phyloP scores from a whole-genome alignment of 805 yeast species.

The Ogataea allantospora region DNA sequence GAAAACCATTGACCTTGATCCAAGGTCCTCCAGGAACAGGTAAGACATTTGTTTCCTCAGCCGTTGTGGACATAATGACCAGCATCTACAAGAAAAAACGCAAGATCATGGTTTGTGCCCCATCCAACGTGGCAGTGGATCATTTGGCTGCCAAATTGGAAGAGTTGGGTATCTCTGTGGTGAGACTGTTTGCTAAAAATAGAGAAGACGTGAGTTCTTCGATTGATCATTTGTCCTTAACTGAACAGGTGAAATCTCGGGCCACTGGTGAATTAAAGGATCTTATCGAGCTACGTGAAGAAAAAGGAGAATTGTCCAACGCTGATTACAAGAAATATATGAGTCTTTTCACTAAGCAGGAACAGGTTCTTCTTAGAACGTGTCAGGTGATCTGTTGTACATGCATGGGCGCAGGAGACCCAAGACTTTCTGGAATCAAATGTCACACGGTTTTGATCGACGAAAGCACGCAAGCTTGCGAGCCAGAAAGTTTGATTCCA shows the following conservation, averaged over 20 bases:
- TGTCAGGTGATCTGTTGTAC: slow-evolving; percentile 88
- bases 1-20: slow-evolving; percentile 72
- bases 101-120: slow-evolving; percentile 85
- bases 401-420: slow-evolving; percentile 89
- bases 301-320: slow-evolving; percentile 64
- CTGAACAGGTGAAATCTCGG: slow-evolving; percentile 44
- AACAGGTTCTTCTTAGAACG: slow-evolving; percentile 45
- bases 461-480: slow-evolving; percentile 92
- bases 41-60: slow-evolving; percentile 89
- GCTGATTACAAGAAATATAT: slow-evolving; percentile 49
- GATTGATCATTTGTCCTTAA: slow-evolving; percentile 57
- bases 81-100: slow-evolving; percentile 49
- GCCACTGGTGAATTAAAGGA: slow-evolving; percentile 60
- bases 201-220: slow-evolving; percentile 78
- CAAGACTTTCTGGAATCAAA: slow-evolving; percentile 48
- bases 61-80: slow-evolving; percentile 75
- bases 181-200: slow-evolving; percentile 70
- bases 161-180: slow-evolving; percentile 70
- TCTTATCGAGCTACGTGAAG: slow-evolving; percentile 55
- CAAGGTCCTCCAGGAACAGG: slow-evolving; percentile 99
- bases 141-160: slow-evolving; percentile 76
- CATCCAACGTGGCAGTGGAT: slow-evolving; percentile 93
- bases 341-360: slow-evolving; percentile 45
- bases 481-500: slow-evolving; percentile 89
- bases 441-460: slow-evolving; percentile 85